A percentile compares a stretch with the other conserved stretches of the same genome.
Conservation (phyloP, 106 monocot genomes). For the Alisma plantagoaquatica region DNA sequence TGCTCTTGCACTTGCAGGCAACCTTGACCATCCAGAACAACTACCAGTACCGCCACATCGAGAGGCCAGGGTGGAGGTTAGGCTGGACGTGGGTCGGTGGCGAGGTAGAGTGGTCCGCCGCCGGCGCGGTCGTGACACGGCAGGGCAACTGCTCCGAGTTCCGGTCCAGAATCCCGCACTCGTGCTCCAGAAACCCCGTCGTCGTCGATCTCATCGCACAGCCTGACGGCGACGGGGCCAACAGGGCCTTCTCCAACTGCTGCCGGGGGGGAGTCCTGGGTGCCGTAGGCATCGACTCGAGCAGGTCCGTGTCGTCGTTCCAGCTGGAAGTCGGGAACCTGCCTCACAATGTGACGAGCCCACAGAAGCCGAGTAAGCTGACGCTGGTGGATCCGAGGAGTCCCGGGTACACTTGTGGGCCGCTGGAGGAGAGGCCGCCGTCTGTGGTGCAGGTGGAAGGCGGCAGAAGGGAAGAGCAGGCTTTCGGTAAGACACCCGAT, state of each 20-base stretch:
- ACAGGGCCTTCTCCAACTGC: neutral
- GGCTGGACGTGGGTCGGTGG: constrained; percentile 1
- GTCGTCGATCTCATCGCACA: neutral
- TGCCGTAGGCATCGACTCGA: neutral
- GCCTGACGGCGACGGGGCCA: neutral
- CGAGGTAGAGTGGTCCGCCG: neutral
- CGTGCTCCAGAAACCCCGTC: neutral
- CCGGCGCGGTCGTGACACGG: neutral
- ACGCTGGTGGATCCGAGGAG: constrained; percentile 2
- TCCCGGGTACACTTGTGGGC: constrained; percentile 14
- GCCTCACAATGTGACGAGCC: neutral
- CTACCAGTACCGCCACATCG: neutral
- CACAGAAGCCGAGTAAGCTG: constrained; percentile 1
- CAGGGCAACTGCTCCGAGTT: constrained; percentile 1
- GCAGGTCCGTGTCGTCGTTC: constrained; percentile 8
- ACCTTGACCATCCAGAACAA: neutral
- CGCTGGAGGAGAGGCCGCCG: constrained; percentile 2
- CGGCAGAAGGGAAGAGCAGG: constrained; percentile 18
- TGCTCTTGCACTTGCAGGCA: neutral
- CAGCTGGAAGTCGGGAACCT: constrained; percentile 5
- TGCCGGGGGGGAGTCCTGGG: neutral
- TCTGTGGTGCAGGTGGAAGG: neutral
- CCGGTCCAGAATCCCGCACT: neutral
- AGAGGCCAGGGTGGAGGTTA: neutral
- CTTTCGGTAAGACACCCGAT: constrained; percentile 13